These are phyloP conservation scores for Echria macrotheca DNA, from an alignment of 495 filamentous ascomycete species.

Conservation along the genomic window DNA sequence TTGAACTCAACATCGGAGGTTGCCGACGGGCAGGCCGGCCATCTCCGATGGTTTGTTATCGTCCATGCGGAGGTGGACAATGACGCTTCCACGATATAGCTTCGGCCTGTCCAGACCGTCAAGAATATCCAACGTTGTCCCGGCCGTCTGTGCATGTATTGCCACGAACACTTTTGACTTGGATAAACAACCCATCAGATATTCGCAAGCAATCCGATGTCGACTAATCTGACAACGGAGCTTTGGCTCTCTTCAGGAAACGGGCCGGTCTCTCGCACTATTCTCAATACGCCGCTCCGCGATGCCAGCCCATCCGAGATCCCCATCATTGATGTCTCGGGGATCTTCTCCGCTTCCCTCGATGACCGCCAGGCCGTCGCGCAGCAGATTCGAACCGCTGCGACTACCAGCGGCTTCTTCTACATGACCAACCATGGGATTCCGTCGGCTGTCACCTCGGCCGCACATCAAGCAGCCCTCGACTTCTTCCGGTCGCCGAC, in stretches of 20 bases:
- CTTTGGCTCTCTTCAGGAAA: constrained; percentile 37
- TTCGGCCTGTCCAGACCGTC: too few relatives aligned
- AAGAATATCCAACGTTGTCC: too few relatives aligned
- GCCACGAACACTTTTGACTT: too few relatives aligned
- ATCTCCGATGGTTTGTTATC: too few relatives aligned
- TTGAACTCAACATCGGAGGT: too few relatives aligned
- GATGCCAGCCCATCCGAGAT: constrained; percentile 44
- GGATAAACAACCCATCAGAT: too few relatives aligned
- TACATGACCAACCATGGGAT: constrained; percentile 51
- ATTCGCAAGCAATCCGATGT: too few relatives aligned
- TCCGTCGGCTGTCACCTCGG: constrained; percentile 30
- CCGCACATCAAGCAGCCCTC: constrained; percentile 23
- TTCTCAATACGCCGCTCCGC: constrained; percentile 33
- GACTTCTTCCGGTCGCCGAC: constrained; percentile 43
- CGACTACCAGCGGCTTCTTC: constrained; percentile 43
- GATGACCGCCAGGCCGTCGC: constrained; percentile 32
- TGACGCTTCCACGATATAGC: too few relatives aligned
- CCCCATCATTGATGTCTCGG: constrained; percentile 42
- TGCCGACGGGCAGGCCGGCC: too few relatives aligned
- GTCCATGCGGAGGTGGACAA: too few relatives aligned
- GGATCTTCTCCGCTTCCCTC: constrained; percentile 30
- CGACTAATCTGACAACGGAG: constrained; percentile 18
- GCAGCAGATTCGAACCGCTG: constrained; percentile 34
- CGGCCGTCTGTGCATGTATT: too few relatives aligned
- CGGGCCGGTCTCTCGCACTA: constrained; percentile 33